These are phyloP conservation scores for Ogataea allantospora DNA, from an alignment of 805 yeast genomes.

Conservation along the genomic window DNA sequence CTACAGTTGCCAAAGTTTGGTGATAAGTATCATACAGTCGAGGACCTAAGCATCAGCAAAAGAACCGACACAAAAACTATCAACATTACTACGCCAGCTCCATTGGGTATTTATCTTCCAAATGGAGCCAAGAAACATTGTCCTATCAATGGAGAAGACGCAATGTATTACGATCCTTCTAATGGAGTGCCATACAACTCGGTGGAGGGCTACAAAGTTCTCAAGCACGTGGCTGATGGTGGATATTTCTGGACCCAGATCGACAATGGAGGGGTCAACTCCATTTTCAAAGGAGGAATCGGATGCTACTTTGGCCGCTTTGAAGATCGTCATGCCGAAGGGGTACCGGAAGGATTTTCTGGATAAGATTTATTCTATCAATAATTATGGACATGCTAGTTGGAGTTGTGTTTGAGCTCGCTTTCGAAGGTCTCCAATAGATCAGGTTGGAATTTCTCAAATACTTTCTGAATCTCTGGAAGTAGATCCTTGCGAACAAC, in stretches of 20 bases:
- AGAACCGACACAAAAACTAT: constrained; percentile 47
- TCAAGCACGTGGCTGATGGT: constrained; percentile 55
- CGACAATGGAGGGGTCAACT: constrained; percentile 43
- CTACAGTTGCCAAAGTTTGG: constrained; percentile 63
- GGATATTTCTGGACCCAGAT: constrained; percentile 52
- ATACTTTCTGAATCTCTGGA: constrained; percentile 46
- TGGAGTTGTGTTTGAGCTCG: constrained; percentile 56
- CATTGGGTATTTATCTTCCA: constrained; percentile 69
- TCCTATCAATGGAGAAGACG: constrained; percentile 73
- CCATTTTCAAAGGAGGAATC: constrained; percentile 33
- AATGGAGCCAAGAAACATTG: constrained; percentile 68
- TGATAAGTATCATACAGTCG: constrained; percentile 41
- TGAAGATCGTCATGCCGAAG: constrained; percentile 62
- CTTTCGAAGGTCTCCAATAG: constrained; percentile 29
- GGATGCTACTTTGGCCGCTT: constrained; percentile 42
- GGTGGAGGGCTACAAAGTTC: constrained; percentile 72
- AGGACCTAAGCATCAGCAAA: constrained; percentile 43
- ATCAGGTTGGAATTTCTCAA: constrained; percentile 59
- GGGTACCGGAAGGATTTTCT: constrained; percentile 81
- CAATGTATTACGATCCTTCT: constrained; percentile 83
- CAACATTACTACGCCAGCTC: constrained; percentile 64
- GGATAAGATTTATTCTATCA: constrained; percentile 6
- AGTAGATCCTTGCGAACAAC: constrained; percentile 46
- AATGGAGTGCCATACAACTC: constrained; percentile 84
- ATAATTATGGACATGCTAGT: constrained; percentile 17